A percentile compares a stretch with the other conserved stretches of the same genome.
These are phyloP conservation scores for Pseudogymnoascus sp. DNA, from an alignment of 2,329 filamentous ascomycete genomes.

Conservation along the genomic window DNA sequence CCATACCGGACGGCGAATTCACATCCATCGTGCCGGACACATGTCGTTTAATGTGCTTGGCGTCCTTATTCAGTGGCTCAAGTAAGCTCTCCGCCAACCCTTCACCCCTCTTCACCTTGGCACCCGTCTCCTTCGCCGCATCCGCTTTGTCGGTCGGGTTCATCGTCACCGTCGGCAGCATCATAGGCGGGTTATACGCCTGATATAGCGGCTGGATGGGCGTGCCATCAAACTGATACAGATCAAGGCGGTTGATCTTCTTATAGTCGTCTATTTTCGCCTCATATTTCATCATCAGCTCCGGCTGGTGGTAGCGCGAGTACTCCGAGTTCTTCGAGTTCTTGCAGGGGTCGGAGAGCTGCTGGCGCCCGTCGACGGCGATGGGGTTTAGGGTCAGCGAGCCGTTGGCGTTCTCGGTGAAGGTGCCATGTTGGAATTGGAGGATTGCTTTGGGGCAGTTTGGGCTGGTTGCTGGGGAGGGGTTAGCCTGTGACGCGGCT, in stretches of 20 bases:
- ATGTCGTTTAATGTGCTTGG: slow-evolving; percentile 23
- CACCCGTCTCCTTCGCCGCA: slow-evolving; percentile 28
- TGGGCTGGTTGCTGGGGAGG: slow-evolving; percentile 45
- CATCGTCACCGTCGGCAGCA: slow-evolving; percentile 61
- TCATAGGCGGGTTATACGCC: slow-evolving; percentile 53
- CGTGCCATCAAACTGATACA: slow-evolving; percentile 55
- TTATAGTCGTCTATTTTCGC: slow-evolving; percentile 51
- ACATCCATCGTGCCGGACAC: slow-evolving; percentile 7
- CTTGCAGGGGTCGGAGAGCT: slow-evolving; percentile 57
- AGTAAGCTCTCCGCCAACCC: slow-evolving; percentile 33
- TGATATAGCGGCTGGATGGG: slow-evolving; percentile 63
- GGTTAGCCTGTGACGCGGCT: slow-evolving; percentile 10
- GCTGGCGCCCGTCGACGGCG: slow-evolving; percentile 57
- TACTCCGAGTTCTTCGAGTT: slow-evolving; percentile 44
- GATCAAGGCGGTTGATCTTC: slow-evolving; percentile 53
- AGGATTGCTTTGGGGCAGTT: slow-evolving; percentile 56
- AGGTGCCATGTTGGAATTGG: slow-evolving; percentile 66
- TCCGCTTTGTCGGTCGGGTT: slow-evolving; percentile 42
- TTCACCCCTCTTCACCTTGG: slow-evolving; percentile 30
- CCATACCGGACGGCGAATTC: slow-evolving; percentile 16
- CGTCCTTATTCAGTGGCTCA: slow-evolving; percentile 26
- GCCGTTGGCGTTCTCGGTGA: slow-evolving; percentile 46
- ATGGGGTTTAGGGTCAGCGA: slow-evolving; percentile 54
- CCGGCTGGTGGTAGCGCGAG: slow-evolving; percentile 58
- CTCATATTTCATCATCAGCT: slow-evolving; percentile 44